Evolutionary conservation across 202 grass and related monocot genomes (phyloP), one percentile per base, ranked within the genome.

Genomic region (Cymbopogon flexuosus): DNA sequence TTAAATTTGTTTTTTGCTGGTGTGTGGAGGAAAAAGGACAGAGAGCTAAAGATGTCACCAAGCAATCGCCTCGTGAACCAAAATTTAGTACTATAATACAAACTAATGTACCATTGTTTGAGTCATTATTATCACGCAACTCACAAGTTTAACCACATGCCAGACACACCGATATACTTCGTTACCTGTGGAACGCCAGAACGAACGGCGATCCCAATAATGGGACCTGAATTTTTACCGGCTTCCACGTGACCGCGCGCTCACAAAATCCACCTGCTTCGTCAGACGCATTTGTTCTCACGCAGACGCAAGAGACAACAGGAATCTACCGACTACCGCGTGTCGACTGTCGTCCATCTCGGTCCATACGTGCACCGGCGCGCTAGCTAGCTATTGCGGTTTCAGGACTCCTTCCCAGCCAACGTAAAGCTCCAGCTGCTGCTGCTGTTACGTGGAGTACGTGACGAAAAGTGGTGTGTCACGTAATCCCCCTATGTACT

Each of bases 261-360:
- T 79, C 86, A 59, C 65, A 77, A 58, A 81, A 85, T 77, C 78
- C 87, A 85, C 72, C 59, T 72, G 87, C 77, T 72, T 77, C 70
- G 71, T 45, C 81, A 64, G 24, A 13, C 31, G 51, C 67, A 61
- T 79, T 83, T 82, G 74, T 85, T 79, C 68, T 45, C 45, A 66
- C 68, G 16, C 83, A 35, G 13, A 18, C 21, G 84, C 67, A 66
- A 45, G 60, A 15, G 73, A 59, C 79, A 83, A 19, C 73, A 42
- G 43, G 65, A 87, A 77, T 87, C 85, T 52, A 58, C 79, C 54
- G 52, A 22, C 85, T 52, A 57, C 79, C 52, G 52, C 22, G 52
- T 37, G 68, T 51, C 24, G 27, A 27, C 27, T 33, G 31, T 31
- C 24, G 45, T 58, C 43, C 22, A 19, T 58, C 51, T 19, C 54